A percentile compares a stretch with the other conserved stretches of the same genome.
These are phyloP conservation scores for Tetrapisispora namnaoensis DNA, from an alignment of 805 yeast species.

Conservation along the genomic window DNA sequence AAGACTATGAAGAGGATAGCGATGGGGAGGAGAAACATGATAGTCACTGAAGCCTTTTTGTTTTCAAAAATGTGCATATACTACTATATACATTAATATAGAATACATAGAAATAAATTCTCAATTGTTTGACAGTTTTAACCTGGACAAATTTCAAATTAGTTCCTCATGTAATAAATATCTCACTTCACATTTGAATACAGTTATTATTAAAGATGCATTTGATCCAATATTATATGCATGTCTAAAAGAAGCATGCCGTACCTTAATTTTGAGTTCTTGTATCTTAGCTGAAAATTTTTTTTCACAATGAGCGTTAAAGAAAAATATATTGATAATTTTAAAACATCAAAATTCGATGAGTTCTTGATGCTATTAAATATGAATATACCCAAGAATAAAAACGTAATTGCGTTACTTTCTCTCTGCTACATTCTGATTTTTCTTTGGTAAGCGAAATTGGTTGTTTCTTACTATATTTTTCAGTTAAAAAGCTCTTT, in stretches of 20 bases:
- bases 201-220: too few relatives aligned
- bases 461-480: not conserved
- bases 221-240: too few relatives aligned
- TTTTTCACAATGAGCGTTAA: not conserved
- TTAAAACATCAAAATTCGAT: not conserved
- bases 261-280: not conserved
- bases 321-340: not conserved
- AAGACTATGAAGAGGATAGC: not conserved
- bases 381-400: too few relatives aligned
- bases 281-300: not conserved
- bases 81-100: not conserved
- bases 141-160: not conserved
- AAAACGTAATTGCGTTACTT: too few relatives aligned
- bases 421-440: too few relatives aligned
- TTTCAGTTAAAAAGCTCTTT: not conserved
- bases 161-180: too few relatives aligned
- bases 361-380: not conserved
- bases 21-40: slow-evolving; percentile 1
- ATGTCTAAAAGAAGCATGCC: not conserved
- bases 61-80: not conserved
- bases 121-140: not conserved
- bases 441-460: not conserved
- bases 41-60: not conserved
- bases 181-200: too few relatives aligned
- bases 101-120: not conserved